phyloP scores from a whole-genome alignment of 1,284 basidiomycete species.

The Microbotryum silenes-acaulis region DNA sequence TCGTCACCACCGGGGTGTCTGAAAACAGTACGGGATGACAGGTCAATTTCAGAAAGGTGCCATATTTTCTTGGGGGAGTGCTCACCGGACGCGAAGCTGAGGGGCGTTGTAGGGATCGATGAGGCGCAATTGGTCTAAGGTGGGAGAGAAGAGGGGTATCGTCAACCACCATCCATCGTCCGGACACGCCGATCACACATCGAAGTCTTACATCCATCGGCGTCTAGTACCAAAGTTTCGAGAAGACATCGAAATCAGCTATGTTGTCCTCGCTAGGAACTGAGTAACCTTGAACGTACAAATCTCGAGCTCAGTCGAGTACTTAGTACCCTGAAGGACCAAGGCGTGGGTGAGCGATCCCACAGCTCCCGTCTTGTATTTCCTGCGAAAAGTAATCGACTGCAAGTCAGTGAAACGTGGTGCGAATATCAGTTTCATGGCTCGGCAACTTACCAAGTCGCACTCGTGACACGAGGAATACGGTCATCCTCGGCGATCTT shows the following conservation, averaged over 20 bases:
- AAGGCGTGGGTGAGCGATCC: constrained; percentile 81
- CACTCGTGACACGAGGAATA: constrained; percentile 43
- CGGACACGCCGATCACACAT: no score
- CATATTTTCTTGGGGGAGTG: constrained; percentile 46
- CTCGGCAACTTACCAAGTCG: constrained; percentile 38
- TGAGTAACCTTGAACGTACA: constrained; percentile 12
- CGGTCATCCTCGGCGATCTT: constrained; percentile 66
- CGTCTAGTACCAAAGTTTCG: no score
- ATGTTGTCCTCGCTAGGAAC: no score
- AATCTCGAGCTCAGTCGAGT: constrained; percentile 82
- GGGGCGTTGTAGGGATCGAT: constrained; percentile 72
- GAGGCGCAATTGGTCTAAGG: constrained; percentile 54
- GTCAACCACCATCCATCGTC: no score
- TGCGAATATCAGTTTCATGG: constrained; percentile 26
- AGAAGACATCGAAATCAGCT: no score
- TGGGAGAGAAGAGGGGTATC: background rate
- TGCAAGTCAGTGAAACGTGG: constrained; percentile 6
- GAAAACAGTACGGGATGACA: constrained; percentile 3
- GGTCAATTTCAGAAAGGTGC: background rate
- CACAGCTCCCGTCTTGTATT: constrained; percentile 85
- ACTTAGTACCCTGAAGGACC: constrained; percentile 79
- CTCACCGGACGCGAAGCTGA: constrained; percentile 70
- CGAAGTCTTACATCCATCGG: background rate
- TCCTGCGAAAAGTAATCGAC: constrained; percentile 49
- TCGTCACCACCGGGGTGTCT: constrained; percentile 52